Percentiles rank a stretch among this genome's conserved stretches.
Evolutionary conservation across 148 eudicot species (phyloP).

Genomic region (Gaultheria prostrata): DNA sequence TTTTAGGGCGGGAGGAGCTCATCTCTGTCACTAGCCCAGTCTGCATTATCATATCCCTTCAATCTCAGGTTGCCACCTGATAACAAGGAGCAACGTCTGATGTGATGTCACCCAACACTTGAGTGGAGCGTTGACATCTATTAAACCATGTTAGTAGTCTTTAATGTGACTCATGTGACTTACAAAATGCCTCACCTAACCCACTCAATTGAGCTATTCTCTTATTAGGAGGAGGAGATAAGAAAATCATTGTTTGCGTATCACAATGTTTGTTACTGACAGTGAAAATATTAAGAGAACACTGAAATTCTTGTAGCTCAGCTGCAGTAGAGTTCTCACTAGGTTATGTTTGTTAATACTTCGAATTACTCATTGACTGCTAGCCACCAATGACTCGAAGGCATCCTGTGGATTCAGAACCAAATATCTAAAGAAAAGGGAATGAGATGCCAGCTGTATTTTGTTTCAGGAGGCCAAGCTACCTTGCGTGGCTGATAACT

Average conservation of each 20-base stretch:
- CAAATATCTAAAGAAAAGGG: slow-evolving; percentile 3
- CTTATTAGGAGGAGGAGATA: not conserved
- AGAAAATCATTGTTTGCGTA: not conserved
- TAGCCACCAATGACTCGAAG: not conserved
- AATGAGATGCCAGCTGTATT: too few species aligned
- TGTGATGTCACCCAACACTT: not conserved
- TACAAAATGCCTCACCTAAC: not conserved
- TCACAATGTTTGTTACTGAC: too few species aligned
- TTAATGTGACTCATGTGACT: not conserved
- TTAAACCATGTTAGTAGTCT: not conserved
- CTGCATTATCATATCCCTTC: not conserved
- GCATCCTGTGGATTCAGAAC: not conserved
- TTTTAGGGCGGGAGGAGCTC: not conserved
- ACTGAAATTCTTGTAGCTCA: too few species aligned
- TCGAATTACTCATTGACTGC: not conserved
- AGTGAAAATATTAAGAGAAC: not conserved
- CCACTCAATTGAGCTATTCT: not conserved
- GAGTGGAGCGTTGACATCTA: not conserved
- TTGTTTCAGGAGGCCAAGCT: not conserved
- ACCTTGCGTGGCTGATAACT: not conserved
- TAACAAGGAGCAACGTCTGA: not conserved
- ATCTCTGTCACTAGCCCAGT: not conserved
- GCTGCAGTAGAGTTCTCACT: not conserved
- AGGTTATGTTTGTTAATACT: not conserved
- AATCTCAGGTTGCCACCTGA: not conserved